Base-by-base conservation (phyloP, 352 stramenopile genomes). In the Hyphochytrium catenoides region DNA sequence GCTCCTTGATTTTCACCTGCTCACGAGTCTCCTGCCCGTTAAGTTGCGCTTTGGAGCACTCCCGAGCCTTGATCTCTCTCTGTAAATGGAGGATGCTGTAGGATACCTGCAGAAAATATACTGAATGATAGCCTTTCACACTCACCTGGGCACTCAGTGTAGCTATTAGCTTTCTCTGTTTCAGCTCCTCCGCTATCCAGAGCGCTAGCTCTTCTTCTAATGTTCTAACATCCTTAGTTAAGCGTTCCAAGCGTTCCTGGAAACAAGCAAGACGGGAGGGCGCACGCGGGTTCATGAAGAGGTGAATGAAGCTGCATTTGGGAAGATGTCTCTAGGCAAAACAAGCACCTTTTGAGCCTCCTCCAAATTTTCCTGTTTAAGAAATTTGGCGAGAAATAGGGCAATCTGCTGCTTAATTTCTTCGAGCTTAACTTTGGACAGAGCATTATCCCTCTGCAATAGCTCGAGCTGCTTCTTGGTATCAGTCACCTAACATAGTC, bases 371-470 rank as follows among this genome's bases (percentile, higher is more conserved):
- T 91, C 76, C 18, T 89, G 65, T 23, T 66, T 65, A 19, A 92
- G 48, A 27, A 93, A 82, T 2, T 63, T 57, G 1, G 68, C 74
- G 24, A 93, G 79, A 3, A 83, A 56, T 23, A 91, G 28, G 46
- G 93, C 75, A 0, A 92, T 65, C 34, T 94, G 74, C 44, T 91
- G 63, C 48, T 86, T 85, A 16, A 89, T 46, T n/a, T 78, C 58
- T 9, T 62, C 32, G 33, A 83, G 58, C 21, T 69, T 46, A 39
- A 68, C 53, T 2, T 47, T 48, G 34, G 71, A 58, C 21, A 62
- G 56, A 22, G 63, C 63, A 49, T 85, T 87, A 29, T 89, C 67
- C 3, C 42, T 39, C 16, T 54, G 31, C 3, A 78, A 26, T 2
- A 62, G 52, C 1, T 41, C 40, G 11, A 82, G 23, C 41, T 86